Conservation (phyloP, 257 asterid genomes). For the Scutellaria barbata region DNA sequence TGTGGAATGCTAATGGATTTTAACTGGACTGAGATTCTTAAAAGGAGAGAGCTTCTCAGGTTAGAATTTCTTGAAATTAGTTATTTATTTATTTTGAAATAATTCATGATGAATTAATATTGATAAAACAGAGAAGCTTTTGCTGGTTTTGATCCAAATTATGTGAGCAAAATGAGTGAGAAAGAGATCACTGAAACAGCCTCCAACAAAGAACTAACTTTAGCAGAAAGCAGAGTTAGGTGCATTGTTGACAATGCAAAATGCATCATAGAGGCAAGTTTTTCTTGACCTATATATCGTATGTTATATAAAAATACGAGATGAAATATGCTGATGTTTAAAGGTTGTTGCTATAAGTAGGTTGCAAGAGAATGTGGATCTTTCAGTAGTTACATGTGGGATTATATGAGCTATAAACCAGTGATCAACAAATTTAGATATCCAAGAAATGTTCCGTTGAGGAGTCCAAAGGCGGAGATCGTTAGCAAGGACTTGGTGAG, state of each 20-base stretch:
- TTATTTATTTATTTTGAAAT: neutral
- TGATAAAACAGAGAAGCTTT: conserved; percentile 60
- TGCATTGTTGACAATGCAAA: conserved; percentile 90
- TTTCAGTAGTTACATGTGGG: conserved; percentile 86
- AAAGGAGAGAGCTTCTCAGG: conserved; percentile 76
- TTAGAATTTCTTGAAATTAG: neutral
- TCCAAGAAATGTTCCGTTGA: conserved; percentile 81
- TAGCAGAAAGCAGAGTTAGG: conserved; percentile 79
- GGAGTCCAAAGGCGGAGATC: conserved; percentile 83
- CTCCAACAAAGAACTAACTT: conserved; percentile 59
- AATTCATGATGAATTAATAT: neutral
- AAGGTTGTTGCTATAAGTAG: conserved; percentile 34
- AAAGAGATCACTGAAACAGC: conserved; percentile 62
- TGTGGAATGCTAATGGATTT: conserved; percentile 98
- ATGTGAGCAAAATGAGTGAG: conserved; percentile 77
- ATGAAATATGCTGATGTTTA: neutral
- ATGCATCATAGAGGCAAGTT: conserved; percentile 75
- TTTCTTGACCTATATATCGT: neutral
- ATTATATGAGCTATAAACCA: conserved; percentile 71
- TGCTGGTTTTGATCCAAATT: conserved; percentile 67
- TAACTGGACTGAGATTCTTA: conserved; percentile 91
- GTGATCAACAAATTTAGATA: conserved; percentile 68
- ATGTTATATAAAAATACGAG: too few relatives aligned
- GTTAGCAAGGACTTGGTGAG: conserved; percentile 83
- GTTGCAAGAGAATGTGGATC: conserved; percentile 79